Conservation (phyloP, 1,284 basidiomycete species). For the Sanguinoderma infundibulare region DNA sequence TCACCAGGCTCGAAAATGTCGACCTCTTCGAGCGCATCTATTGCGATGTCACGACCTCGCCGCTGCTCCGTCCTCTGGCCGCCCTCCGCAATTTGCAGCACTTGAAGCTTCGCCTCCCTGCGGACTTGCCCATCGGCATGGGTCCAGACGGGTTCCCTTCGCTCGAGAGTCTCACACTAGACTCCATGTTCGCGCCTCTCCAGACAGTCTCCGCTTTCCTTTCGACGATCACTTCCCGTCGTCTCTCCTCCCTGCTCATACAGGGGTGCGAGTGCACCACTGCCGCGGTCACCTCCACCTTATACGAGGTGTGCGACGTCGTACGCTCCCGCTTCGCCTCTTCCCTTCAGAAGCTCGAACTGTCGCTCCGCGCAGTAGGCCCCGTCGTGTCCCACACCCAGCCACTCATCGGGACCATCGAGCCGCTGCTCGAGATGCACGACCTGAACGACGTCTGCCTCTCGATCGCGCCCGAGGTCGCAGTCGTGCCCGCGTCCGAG, state of each 20-base stretch:
- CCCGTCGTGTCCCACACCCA: conserved; percentile 1
- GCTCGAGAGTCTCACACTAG: conserved; percentile 15
- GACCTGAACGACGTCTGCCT: conserved; percentile 12
- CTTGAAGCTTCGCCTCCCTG: conserved; percentile 13
- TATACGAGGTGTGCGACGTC: conserved; percentile 14
- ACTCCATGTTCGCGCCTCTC: conserved; percentile 16
- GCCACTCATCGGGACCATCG: conserved; percentile 11
- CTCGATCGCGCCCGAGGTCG: conserved; percentile 9
- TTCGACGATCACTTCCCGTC: conserved; percentile 11
- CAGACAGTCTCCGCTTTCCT: conserved; percentile 9
- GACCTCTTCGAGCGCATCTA: conserved; percentile 14
- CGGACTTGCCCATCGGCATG: neutral
- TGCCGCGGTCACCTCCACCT: neutral
- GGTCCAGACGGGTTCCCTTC: conserved; percentile 9
- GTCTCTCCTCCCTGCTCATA: conserved; percentile 8
- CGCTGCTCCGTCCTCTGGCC: conserved; percentile 9
- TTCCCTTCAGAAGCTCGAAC: conserved; percentile 9
- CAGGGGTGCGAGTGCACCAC: conserved; percentile 16
- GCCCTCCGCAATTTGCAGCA: conserved; percentile 8
- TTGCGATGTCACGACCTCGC: neutral
- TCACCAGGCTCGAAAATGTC: conserved; percentile 10
- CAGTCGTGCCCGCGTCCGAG: conserved; percentile 5
- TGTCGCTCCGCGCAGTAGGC: conserved; percentile 9
- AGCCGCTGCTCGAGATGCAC: conserved; percentile 18
- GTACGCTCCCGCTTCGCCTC: conserved; percentile 10